Conservation (phyloP, 257 asterid species). For the Avicennia marina region DNA sequence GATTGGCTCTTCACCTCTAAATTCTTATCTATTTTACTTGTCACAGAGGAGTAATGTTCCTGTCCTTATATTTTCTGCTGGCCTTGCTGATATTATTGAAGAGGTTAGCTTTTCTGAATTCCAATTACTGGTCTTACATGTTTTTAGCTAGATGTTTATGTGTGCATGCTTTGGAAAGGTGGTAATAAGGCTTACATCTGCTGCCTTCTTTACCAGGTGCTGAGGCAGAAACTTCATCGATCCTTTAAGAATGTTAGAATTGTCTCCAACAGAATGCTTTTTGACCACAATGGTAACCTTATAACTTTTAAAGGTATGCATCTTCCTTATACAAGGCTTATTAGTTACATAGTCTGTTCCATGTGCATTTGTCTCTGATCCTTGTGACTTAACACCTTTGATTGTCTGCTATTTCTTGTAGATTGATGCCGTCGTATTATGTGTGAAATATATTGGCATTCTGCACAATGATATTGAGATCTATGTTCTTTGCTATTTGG, state of each 20-base stretch:
- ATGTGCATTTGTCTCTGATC: no score
- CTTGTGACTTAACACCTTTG: no score
- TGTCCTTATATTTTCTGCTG: conserved; percentile 91
- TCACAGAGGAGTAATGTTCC: conserved; percentile 79
- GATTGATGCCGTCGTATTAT: no score
- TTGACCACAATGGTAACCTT: conserved; percentile 68
- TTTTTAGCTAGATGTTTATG: not conserved
- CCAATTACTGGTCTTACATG: conserved; percentile 14
- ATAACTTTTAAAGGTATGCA: conserved; percentile 61
- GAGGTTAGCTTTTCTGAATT: conserved; percentile 55
- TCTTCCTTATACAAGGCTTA: conserved; percentile 4
- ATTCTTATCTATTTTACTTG: conserved; percentile 13
- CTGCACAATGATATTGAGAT: conserved; percentile 9
- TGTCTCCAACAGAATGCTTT: conserved; percentile 88
- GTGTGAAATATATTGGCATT: no score
- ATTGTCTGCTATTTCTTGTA: no score
- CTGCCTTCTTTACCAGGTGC: conserved; percentile 52
- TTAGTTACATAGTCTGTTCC: no score
- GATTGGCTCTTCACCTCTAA: conserved; percentile 5
- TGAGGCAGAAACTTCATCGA: conserved; percentile 79
- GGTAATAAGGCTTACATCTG: conserved; percentile 20
- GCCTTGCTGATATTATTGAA: conserved; percentile 93
- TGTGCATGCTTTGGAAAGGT: not conserved
- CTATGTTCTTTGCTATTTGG: conserved; percentile 4
- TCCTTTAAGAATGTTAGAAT: conserved; percentile 74